phyloP scores from a whole-genome alignment of 495 filamentous ascomycete species.

The Neurospora sp. region DNA sequence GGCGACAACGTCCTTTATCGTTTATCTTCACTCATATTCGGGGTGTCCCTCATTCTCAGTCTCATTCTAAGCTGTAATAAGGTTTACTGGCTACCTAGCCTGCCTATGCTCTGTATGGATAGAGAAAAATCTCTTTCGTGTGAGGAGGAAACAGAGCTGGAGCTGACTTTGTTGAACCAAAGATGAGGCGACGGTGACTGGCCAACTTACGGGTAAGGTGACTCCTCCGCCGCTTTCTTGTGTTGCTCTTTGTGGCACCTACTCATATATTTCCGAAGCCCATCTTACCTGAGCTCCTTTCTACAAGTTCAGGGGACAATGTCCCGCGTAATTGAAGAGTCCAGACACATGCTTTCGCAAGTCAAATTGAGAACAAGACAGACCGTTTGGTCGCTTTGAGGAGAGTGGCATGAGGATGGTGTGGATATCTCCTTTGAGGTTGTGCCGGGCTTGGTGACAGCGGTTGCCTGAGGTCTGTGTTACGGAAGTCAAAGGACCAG shows the following conservation, averaged over 20 bases:
- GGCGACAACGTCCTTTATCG: neutral
- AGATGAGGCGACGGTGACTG: neutral
- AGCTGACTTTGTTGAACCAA: neutral
- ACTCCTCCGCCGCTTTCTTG: neutral
- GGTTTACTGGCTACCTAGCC: neutral
- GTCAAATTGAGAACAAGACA: neutral
- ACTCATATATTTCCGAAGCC: neutral
- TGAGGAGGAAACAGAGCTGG: too few species aligned
- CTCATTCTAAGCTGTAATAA: neutral
- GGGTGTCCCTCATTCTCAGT: neutral
- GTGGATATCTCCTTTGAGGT: neutral
- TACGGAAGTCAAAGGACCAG: neutral
- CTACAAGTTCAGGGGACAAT: neutral
- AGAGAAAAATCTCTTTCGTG: too few species aligned
- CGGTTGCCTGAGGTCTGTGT: neutral
- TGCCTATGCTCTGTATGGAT: neutral
- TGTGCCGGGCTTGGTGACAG: neutral
- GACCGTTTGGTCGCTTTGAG: neutral
- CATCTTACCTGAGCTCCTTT: neutral
- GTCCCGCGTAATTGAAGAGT: neutral
- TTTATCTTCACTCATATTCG: neutral
- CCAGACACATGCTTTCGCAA: neutral
- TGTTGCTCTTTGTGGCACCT: neutral
- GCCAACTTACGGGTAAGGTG: neutral
- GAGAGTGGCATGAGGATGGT: neutral